These are phyloP conservation scores for Corymbia maculata DNA, from an alignment of 345 rosid genomes.

Conservation along the genomic window DNA sequence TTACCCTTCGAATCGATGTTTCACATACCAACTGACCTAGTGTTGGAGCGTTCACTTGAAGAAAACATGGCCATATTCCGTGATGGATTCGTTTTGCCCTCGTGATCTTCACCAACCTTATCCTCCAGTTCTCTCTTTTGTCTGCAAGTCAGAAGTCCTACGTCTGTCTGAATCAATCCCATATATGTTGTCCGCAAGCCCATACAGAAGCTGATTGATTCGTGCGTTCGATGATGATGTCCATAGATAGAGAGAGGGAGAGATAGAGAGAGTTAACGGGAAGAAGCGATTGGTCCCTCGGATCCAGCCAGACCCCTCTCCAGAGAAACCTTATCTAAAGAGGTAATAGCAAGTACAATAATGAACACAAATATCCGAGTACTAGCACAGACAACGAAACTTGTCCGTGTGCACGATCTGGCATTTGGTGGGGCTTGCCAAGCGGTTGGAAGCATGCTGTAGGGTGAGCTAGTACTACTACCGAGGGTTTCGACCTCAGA, in stretches of 20 bases:
- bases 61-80: not conserved
- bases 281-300: not conserved
- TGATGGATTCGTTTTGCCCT: not conserved
- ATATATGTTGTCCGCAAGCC: not conserved
- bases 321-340: not conserved
- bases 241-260: not conserved
- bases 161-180: not conserved
- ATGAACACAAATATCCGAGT: not conserved
- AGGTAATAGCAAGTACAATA: not conserved
- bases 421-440: not conserved
- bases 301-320: not conserved
- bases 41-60: not conserved
- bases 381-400: not conserved
- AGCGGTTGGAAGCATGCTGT: not conserved
- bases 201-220: not conserved
- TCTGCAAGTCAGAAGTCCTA: not conserved
- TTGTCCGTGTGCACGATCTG: not conserved
- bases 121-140: not conserved
- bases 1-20: not conserved
- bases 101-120: not conserved
- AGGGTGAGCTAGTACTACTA: not conserved
- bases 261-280: not conserved
- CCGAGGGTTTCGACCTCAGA: not conserved
- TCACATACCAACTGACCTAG: not conserved
- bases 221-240: not conserved